A percentile compares a stretch with the other conserved stretches of the same genome.
Conservation (phyloP, 139 green algal species). For the Asterochloris erici region DNA sequence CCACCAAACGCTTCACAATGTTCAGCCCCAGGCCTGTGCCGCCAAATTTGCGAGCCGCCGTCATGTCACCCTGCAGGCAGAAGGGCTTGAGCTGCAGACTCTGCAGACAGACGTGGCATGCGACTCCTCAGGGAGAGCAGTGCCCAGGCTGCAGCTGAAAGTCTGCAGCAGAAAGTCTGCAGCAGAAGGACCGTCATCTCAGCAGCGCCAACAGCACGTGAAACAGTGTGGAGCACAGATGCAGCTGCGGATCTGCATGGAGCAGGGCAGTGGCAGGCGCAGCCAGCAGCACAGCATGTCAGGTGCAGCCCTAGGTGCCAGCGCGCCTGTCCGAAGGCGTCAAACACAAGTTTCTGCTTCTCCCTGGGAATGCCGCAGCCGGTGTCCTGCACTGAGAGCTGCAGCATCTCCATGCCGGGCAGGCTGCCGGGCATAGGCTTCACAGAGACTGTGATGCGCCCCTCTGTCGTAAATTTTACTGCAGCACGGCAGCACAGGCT, state of each 20-base stretch:
- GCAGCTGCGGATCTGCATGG: too few relatives aligned
- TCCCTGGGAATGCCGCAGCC: conserved; percentile 56
- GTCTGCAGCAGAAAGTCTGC: background rate
- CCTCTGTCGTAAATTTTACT: conserved; percentile 55
- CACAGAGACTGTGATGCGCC: conserved; percentile 29
- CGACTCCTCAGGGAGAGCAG: background rate
- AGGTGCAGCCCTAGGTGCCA: background rate
- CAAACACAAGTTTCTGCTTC: conserved; percentile 54
- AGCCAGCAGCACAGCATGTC: background rate
- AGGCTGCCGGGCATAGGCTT: background rate
- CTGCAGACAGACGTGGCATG: background rate
- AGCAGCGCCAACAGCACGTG: background rate
- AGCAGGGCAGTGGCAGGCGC: background rate
- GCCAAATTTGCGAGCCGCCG: conserved; percentile 63
- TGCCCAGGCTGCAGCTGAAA: background rate
- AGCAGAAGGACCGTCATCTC: background rate
- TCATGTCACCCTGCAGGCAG: conserved; percentile 65
- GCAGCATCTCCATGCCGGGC: conserved; percentile 9
- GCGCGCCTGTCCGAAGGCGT: conserved; percentile 52
- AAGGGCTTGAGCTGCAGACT: background rate
- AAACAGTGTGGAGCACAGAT: too few relatives aligned
- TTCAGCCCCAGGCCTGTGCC: conserved; percentile 69
- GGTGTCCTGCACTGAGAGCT: conserved; percentile 43
- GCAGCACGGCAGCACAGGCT: conserved; percentile 18
- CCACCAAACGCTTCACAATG: conserved; percentile 62